Base-by-base conservation (phyloP, 225 moss, liverwort and hornwort genomes). In the Lunularia cruciata region DNA sequence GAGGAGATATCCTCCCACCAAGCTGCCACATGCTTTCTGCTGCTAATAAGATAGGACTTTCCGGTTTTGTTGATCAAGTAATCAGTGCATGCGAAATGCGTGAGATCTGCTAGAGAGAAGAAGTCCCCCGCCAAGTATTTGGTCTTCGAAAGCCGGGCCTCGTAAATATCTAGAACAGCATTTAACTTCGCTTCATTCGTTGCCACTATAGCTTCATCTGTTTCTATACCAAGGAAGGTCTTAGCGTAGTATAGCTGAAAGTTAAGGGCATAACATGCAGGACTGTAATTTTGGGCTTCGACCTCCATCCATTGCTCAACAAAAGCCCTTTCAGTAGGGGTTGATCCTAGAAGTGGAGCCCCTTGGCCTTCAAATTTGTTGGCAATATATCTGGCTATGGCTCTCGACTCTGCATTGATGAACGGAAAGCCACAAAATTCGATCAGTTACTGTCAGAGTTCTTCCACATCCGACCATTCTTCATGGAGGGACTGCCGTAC, bases 91-190 rank as follows among this genome's bases (percentile, higher is more conserved):
- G 75, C 28, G 10, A 66, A 27, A 67, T 79, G 79, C 2, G 23
- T 14, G 4, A 75, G 20, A 36, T 79, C 79, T 34, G 79, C 79
- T 11, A 79, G 14, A 30, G 70, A 69, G 66, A 59, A 71, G 38
- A 66, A 60, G 34, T 78, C 78, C 6, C 73, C 78, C 5, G 73
- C 78, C 68, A 78, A 31, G 49, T 78, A 78, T 56, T 69, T 69
- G 73, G 4, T 68, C 61, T 35, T 47, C 32, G 65, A 39, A 25
- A 78, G 69, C 8, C 63, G 73, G 5, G 60, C 68, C 11, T 78
- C 78, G 55, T 78, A 74, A 12, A 78, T 39, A 8, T 78, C 69
- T 43, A 78, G 51, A n/a, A 69, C 63, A 22, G 36, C 49, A 0
- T 7, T 7, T 45, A 73, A 35, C 22, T 74, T 68, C 42, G 33